Percentiles rank a stretch among this genome's conserved stretches.
Conservation (phyloP, 2,329 filamentous ascomycete genomes). For the Pseudocercospora cruenta region DNA sequence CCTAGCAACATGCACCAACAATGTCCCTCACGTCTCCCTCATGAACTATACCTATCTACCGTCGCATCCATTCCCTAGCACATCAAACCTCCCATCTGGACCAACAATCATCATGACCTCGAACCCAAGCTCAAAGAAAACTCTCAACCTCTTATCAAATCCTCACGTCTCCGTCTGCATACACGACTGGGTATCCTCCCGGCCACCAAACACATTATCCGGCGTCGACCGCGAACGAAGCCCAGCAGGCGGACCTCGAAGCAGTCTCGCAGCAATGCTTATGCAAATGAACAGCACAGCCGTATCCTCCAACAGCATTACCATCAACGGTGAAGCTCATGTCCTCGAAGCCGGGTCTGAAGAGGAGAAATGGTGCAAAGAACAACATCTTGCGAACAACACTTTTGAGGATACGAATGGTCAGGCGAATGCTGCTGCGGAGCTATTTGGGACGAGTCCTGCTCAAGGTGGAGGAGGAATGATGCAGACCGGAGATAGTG, state of each 20-base stretch:
- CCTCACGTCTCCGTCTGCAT: conserved; percentile 91
- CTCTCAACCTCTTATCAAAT: conserved; percentile 79
- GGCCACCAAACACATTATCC: conserved; percentile 67
- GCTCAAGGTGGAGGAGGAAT: neutral
- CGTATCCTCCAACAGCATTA: conserved; percentile 85
- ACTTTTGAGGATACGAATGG: conserved; percentile 51
- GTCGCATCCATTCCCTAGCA: conserved; percentile 54
- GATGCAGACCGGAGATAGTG: conserved; percentile 39
- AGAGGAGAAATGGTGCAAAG: conserved; percentile 82
- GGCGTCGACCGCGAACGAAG: conserved; percentile 57
- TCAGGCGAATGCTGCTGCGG: conserved; percentile 32
- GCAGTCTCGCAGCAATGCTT: conserved; percentile 78
- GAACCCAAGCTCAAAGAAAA: conserved; percentile 77
- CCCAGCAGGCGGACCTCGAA: conserved; percentile 65
- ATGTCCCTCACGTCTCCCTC: conserved; percentile 86
- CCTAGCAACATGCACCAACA: conserved; percentile 83
- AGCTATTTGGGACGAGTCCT: conserved; percentile 28
- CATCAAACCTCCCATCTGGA: conserved; percentile 50
- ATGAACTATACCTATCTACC: conserved; percentile 99
- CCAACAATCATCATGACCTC: conserved; percentile 87
- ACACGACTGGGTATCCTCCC: conserved; percentile 95
- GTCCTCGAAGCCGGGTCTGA: conserved; percentile 74
- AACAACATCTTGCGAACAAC: conserved; percentile 87
- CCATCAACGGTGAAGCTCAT: conserved; percentile 84
- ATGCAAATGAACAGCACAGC: conserved; percentile 90